Conservation (phyloP, 129 eudicot species). For the Saposhnikovia divaricata region DNA sequence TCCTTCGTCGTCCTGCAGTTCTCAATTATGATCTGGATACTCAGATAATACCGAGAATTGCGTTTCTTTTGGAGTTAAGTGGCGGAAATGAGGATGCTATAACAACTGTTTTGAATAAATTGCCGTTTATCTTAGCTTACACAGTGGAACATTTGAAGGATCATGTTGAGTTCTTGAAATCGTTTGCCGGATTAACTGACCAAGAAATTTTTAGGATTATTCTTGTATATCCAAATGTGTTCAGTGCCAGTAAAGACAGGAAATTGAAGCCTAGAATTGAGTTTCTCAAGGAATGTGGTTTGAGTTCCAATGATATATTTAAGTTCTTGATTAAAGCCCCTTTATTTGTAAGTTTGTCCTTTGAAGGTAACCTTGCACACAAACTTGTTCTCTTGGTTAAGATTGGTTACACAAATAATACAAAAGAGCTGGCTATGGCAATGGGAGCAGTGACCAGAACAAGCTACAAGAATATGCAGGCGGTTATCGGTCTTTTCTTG, state of each 20-base stretch:
- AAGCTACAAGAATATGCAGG: conserved; percentile 81
- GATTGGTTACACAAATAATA: conserved; percentile 59
- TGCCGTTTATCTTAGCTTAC: conserved; percentile 68
- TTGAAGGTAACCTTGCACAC: conserved; percentile 62
- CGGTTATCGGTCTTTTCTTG: conserved; percentile 65
- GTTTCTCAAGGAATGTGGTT: conserved; percentile 81
- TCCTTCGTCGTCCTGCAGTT: conserved; percentile 63
- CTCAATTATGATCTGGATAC: conserved; percentile 68
- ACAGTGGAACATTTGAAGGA: conserved; percentile 53
- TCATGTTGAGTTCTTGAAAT: conserved; percentile 68
- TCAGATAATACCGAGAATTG: conserved; percentile 62
- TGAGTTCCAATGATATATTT: conserved; percentile 57
- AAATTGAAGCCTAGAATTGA: conserved; percentile 67
- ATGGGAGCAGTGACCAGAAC: conserved; percentile 93
- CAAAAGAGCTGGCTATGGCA: conserved; percentile 76
- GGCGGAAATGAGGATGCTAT: conserved; percentile 63
- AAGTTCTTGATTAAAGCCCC: conserved; percentile 76
- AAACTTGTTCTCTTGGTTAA: conserved; percentile 64
- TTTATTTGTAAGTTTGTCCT: conserved; percentile 66
- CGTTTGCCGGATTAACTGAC: conserved; percentile 64
- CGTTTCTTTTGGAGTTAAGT: conserved; percentile 56
- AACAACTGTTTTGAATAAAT: conserved; percentile 50
- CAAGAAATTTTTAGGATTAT: conserved; percentile 65
- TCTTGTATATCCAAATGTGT: conserved; percentile 65
- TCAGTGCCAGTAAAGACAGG: conserved; percentile 76